These are phyloP conservation scores for Microcos paniculata DNA, from an alignment of 345 rosid species.

Conservation along the genomic window DNA sequence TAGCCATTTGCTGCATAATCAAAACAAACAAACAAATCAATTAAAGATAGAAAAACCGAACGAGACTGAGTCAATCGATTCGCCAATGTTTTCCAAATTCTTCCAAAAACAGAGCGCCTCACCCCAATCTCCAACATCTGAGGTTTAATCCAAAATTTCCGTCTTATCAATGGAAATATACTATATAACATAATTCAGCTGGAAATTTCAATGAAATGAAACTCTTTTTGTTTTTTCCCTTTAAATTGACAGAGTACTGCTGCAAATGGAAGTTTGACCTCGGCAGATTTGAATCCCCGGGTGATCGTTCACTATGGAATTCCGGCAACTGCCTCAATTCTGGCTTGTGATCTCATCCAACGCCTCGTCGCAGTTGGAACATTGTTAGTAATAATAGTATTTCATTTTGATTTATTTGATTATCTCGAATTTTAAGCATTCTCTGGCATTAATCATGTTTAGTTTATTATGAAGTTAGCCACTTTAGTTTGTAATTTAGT, in stretches of 20 bases:
- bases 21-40: neutral
- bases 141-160: conserved; percentile 23
- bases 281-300: conserved; percentile 53
- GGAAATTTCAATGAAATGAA: neutral
- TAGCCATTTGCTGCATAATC: neutral
- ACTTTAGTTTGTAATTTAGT: neutral
- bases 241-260: conserved; percentile 16
- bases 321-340: conserved; percentile 76
- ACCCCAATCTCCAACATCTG: conserved; percentile 28
- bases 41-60: too few species aligned
- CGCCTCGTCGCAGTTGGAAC: conserved; percentile 80
- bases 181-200: neutral
- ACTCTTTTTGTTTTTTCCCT: too few species aligned
- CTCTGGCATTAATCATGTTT: neutral
- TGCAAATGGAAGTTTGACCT: conserved; percentile 31
- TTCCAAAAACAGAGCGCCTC: conserved; percentile 34
- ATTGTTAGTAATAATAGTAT: conserved; percentile 44
- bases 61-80: conserved; percentile 17
- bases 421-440: conserved; percentile 6
- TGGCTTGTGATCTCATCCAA: conserved; percentile 78
- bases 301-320: conserved; percentile 67
- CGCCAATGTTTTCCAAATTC: conserved; percentile 52
- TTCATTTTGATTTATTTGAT: conserved; percentile 1
- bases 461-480: neutral
- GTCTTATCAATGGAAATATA: neutral